Evolutionary conservation across 176 grass and related monocot species (phyloP).

Genomic region (Carex cristatella): DNA sequence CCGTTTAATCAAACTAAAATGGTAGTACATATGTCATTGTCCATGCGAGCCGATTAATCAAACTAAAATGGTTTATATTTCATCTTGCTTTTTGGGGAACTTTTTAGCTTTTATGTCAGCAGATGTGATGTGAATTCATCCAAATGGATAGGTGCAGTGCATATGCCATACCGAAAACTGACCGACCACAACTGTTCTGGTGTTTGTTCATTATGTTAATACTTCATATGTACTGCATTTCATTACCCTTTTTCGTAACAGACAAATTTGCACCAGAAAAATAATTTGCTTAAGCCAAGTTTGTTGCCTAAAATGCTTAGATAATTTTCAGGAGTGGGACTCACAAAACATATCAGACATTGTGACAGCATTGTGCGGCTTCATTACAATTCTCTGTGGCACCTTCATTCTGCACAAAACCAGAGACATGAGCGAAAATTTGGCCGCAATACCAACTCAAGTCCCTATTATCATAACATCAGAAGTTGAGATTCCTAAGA

Average conservation of each 20-base stretch:
- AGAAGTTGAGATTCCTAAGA: slow-evolving; percentile 19
- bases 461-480: slow-evolving; percentile 30
- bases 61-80: neutral
- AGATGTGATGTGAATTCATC: neutral
- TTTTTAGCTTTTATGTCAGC: neutral
- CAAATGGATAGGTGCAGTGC: neutral
- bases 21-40: neutral
- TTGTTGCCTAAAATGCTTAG: neutral
- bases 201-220: neutral
- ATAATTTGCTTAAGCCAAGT: neutral
- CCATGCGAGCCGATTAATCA: neutral
- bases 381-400: slow-evolving; percentile 61
- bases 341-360: slow-evolving; percentile 51
- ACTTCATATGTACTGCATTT: neutral
- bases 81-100: neutral
- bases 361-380: slow-evolving; percentile 54
- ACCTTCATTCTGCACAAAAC: slow-evolving; percentile 86
- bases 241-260: neutral
- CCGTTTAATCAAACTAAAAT: neutral
- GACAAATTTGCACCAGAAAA: neutral
- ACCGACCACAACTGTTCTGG: neutral
- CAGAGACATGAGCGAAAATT: slow-evolving; percentile 40
- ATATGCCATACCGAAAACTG: too few relatives aligned
- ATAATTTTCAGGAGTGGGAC: slow-evolving; percentile 49
- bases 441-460: slow-evolving; percentile 26